These are phyloP conservation scores for Fusarium penzigii DNA, from an alignment of 2,329 filamentous ascomycete genomes.

Conservation along the genomic window DNA sequence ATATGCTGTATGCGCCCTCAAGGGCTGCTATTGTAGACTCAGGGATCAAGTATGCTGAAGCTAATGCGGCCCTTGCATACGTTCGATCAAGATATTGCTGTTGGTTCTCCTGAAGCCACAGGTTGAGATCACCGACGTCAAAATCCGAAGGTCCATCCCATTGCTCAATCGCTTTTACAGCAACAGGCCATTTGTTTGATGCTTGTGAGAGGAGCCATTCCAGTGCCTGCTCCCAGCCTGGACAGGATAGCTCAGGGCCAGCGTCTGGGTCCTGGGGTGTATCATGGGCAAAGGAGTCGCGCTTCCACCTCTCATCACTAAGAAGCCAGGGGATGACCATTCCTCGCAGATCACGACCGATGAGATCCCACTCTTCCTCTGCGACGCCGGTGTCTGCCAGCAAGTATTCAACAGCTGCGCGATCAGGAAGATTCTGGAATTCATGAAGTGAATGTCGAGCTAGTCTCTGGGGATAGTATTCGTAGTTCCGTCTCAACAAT, in stretches of 20 bases:
- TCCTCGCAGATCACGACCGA: constrained; percentile 67
- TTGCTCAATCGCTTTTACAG: constrained; percentile 63
- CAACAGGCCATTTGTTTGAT: constrained; percentile 59
- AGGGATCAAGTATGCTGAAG: constrained; percentile 67
- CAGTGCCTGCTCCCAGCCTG: constrained; percentile 70
- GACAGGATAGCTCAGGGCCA: constrained; percentile 41
- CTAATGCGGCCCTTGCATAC: constrained; percentile 69
- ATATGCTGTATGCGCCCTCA: constrained; percentile 59
- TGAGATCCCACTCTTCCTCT: constrained; percentile 40
- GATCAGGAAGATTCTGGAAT: constrained; percentile 64
- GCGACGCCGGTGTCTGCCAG: constrained; percentile 55
- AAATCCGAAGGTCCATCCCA: constrained; percentile 75
- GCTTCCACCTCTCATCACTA: constrained; percentile 59
- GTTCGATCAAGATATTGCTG: constrained; percentile 60
- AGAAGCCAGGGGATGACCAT: constrained; percentile 75
- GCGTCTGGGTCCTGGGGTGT: constrained; percentile 26
- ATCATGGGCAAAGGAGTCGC: constrained; percentile 7
- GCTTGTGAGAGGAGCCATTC: constrained; percentile 67
- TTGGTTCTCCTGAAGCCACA: constrained; percentile 61
- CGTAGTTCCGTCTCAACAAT: constrained; percentile 65
- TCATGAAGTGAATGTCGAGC: constrained; percentile 56
- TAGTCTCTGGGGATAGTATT: constrained; percentile 62
- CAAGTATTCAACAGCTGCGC: constrained; percentile 60
- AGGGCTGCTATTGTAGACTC: constrained; percentile 60
- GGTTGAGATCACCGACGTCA: constrained; percentile 61